Base-by-base conservation (phyloP, 768 basidiomycete genomes). In the Clitopilus passeckerianus region DNA sequence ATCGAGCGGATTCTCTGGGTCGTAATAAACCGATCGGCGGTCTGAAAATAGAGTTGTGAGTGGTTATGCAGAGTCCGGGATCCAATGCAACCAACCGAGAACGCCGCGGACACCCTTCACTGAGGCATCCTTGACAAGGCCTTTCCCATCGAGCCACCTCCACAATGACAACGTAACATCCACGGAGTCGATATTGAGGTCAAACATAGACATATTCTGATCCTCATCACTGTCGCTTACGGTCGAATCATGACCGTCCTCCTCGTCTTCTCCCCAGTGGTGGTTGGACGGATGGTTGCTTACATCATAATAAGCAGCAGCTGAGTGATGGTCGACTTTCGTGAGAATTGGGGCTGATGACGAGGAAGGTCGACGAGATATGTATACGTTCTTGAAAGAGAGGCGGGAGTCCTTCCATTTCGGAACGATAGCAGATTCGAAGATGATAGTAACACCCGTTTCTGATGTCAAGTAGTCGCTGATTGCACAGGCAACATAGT, bases 381-480 rank as follows among this genome's bases (percentile, higher is more conserved):
- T 80, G 66, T 91, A 98, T 46, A 98, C 95, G 65, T 98, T 97
- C 70, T 93, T 93, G 82, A 99, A 96, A 0, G 95, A 95, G 57
- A 99, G 89, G 14, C 90, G 88, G 9, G 94, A 95, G 66, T 95
- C 93, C 62, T 93, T 91, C 94, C 95, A 97, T 71, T 93, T 95
- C 2, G 97, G 96, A 9, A 98, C 95, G 65, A 98, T 95, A 30
- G 97, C 97, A 5, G 92, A 94, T 72, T 99, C 97, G 70, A 98
- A 98, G 57, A 96, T 91, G 65, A 99, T 87, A 14, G 87, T 95
- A 43, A 96, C 86, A 1, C 97, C 97, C 0, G 95, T 97, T 70
- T 95, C 91, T 0, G 89, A 80, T 5, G 97, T 98, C 59, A 99
- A 76, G 70, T 98, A 95, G 71, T 94, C 88, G 62, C 95, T 96